Percentiles rank a stretch among this genome's conserved stretches.
phyloP scores from a whole-genome alignment of 179 eudicot species.

The Beta macrorhiza region DNA sequence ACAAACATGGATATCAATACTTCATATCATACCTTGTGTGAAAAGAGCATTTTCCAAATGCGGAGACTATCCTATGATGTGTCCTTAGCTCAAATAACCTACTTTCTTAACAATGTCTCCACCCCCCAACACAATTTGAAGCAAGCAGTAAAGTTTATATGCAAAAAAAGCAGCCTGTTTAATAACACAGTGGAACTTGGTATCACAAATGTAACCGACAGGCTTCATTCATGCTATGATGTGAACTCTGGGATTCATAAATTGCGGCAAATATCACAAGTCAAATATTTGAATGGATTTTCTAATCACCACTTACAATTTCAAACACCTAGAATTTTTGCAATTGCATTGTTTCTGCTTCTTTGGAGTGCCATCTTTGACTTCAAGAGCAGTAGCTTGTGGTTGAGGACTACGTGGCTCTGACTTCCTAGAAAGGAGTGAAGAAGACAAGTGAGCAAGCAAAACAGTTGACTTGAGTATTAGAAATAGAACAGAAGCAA shows the following conservation, averaged over 20 bases:
- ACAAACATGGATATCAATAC: too few relatives aligned
- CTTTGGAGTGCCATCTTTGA: constrained; percentile 50
- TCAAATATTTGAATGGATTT: not conserved
- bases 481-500: not conserved
- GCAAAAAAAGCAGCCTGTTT: not conserved
- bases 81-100: too few relatives aligned
- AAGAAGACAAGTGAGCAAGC: constrained; percentile 6
- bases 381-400: constrained; percentile 29
- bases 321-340: constrained; percentile 63
- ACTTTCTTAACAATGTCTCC: too few relatives aligned
- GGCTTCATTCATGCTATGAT: not conserved
- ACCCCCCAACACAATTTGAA: not conserved
- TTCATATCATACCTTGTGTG: too few relatives aligned
- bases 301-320: constrained; percentile 45
- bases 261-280: not conserved
- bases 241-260: not conserved
- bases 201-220: not conserved
- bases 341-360: constrained; percentile 65
- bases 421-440: constrained; percentile 27
- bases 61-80: too few relatives aligned
- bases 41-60: too few relatives aligned
- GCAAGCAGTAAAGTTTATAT: not conserved
- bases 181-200: not conserved
- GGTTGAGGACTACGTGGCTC: constrained; percentile 42
- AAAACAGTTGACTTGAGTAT: not conserved